phyloP scores from a whole-genome alignment of 805 yeast genomes.

The Saccharomycopsis vini region DNA sequence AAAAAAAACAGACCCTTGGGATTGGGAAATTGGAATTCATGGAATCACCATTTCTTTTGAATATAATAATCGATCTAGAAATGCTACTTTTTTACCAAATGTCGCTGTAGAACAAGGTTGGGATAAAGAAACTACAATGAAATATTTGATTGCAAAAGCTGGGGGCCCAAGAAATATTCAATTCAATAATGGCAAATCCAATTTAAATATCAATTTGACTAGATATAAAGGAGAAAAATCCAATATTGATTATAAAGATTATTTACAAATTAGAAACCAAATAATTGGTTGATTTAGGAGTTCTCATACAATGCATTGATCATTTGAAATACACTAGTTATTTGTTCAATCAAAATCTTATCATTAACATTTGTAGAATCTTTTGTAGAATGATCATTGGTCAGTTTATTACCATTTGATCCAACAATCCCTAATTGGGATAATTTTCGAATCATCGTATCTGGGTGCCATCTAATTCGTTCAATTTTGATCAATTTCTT shows the following conservation, averaged over 20 bases:
- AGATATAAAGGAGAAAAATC: slow-evolving; percentile 19
- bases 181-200: neutral
- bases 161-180: slow-evolving; percentile 30
- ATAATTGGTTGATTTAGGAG: neutral
- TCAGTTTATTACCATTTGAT: neutral
- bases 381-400: neutral
- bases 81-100: slow-evolving; percentile 84
- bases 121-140: slow-evolving; percentile 63
- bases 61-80: slow-evolving; percentile 31
- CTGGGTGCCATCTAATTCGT: slow-evolving; percentile 54
- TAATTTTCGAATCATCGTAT: slow-evolving; percentile 35
- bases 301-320: slow-evolving; percentile 10
- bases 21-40: slow-evolving; percentile 78
- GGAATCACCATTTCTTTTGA: slow-evolving; percentile 61
- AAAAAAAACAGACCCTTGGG: slow-evolving; percentile 39
- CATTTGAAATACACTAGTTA: slow-evolving; percentile 14
- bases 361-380: slow-evolving; percentile 2
- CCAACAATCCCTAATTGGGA: slow-evolving; percentile 14
- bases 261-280: slow-evolving; percentile 7
- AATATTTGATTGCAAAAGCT: slow-evolving; percentile 65
- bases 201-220: slow-evolving; percentile 14
- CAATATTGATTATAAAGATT: slow-evolving; percentile 15
- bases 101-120: slow-evolving; percentile 86
- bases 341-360: neutral
- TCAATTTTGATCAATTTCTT: slow-evolving; percentile 29